These are phyloP conservation scores for Eutypa lata DNA, from an alignment of 2,329 filamentous ascomycete genomes.

Conservation along the genomic window DNA sequence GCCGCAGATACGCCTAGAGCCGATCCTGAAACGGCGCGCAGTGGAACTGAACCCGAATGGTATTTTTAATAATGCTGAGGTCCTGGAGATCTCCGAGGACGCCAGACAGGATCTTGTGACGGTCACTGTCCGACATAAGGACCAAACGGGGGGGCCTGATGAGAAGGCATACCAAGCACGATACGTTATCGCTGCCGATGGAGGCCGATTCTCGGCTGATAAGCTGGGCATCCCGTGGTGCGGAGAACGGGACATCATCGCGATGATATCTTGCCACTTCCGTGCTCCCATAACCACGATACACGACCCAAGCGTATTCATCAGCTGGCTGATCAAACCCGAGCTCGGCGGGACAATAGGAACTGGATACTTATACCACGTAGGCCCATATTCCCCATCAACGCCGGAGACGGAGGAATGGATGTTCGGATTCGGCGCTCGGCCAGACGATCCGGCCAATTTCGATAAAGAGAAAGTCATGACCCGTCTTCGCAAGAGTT, in stretches of 20 bases:
- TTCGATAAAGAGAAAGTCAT: slow-evolving; percentile 17
- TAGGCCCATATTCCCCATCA: slow-evolving; percentile 27
- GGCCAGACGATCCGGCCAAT: slow-evolving; percentile 12
- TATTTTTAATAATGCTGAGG: slow-evolving; percentile 25
- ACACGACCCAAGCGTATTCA: slow-evolving; percentile 28
- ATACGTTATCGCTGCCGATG: slow-evolving; percentile 32
- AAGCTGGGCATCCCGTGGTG: slow-evolving; percentile 26
- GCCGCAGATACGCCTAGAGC: slow-evolving; percentile 34
- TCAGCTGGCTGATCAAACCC: slow-evolving; percentile 34
- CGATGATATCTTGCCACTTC: slow-evolving; percentile 32
- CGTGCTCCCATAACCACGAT: slow-evolving; percentile 20
- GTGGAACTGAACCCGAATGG: slow-evolving; percentile 26
- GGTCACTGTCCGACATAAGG: slow-evolving; percentile 15
- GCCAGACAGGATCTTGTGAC: slow-evolving; percentile 4
- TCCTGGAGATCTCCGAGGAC: slow-evolving; percentile 21
- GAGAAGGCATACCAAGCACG: slow-evolving; percentile 14
- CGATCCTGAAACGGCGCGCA: slow-evolving; percentile 27
- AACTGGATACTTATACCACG: slow-evolving; percentile 31
- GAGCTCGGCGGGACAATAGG: slow-evolving; percentile 28
- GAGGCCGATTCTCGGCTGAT: slow-evolving; percentile 27
- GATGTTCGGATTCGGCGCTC: slow-evolving; percentile 24
- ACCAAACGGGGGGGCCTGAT: slow-evolving; percentile 1
- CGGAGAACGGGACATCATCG: slow-evolving; percentile 28
- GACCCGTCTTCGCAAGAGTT: slow-evolving; percentile 20
- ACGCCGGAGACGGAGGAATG: slow-evolving; percentile 27